These are phyloP conservation scores for Kalanchoe fedtschenkoi DNA, from an alignment of 164 flowering plant species.

Conservation along the genomic window DNA sequence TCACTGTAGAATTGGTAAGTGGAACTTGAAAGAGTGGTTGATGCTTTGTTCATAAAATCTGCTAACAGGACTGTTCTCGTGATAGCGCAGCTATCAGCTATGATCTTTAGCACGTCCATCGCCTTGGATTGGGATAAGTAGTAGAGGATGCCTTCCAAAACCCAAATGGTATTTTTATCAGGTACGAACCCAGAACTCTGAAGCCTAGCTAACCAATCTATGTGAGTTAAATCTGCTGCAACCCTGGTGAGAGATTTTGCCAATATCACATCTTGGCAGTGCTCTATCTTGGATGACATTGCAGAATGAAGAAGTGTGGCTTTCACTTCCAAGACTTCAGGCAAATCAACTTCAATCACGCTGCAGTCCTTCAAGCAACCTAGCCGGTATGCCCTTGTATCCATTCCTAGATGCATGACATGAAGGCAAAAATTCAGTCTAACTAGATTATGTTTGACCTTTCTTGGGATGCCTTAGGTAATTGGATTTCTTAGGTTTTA, in stretches of 20 bases:
- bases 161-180: conserved; percentile 68
- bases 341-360: conserved; percentile 72
- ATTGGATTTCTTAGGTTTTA: too few relatives aligned
- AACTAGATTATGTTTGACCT: background rate
- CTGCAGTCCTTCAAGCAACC: conserved; percentile 56
- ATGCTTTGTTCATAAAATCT: conserved; percentile 82
- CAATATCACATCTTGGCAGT: conserved; percentile 23
- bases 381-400: conserved; percentile 72
- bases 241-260: conserved; percentile 74
- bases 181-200: conserved; percentile 56
- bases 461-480: background rate
- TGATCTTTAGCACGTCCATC: conserved; percentile 52
- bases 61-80: conserved; percentile 68
- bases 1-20: conserved; percentile 72
- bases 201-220: conserved; percentile 73
- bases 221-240: conserved; percentile 59
- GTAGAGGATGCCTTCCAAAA: conserved; percentile 77
- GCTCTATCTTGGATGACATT: conserved; percentile 25
- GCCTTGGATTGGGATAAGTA: conserved; percentile 46
- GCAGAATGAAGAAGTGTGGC: conserved; percentile 57
- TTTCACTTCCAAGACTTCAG: conserved; percentile 61
- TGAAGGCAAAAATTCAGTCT: background rate
- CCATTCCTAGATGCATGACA: conserved; percentile 57
- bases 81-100: conserved; percentile 45
- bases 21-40: conserved; percentile 49